Conservation (phyloP, 2,329 filamentous ascomycete genomes). For the Helotiales sp. region DNA sequence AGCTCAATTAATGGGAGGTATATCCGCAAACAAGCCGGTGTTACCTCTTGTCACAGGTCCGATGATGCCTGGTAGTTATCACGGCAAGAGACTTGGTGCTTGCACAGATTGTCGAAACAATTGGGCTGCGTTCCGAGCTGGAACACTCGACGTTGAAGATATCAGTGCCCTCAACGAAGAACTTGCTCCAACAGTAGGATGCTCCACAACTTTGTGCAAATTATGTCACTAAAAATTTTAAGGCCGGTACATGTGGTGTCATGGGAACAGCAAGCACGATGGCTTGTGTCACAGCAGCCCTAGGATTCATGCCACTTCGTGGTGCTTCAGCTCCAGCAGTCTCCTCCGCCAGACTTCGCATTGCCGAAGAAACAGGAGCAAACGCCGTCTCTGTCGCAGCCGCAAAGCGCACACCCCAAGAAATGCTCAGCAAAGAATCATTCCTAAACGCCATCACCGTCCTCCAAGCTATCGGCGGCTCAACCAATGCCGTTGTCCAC, state of each 20-base stretch:
- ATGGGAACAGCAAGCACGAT: constrained; percentile 60
- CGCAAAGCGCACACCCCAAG: constrained; percentile 42
- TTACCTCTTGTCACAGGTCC: constrained; percentile 69
- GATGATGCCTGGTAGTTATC: constrained; percentile 72
- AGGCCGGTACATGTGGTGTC: constrained; percentile 52
- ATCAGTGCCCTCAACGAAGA: constrained; percentile 71
- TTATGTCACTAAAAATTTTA: not conserved
- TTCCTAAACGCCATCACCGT: constrained; percentile 48
- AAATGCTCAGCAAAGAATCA: constrained; percentile 45
- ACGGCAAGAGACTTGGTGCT: constrained; percentile 65
- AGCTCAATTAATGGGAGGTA: constrained; percentile 73
- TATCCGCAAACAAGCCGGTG: constrained; percentile 72
- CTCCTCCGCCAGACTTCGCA: constrained; percentile 44
- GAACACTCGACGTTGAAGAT: constrained; percentile 68
- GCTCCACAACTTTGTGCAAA: not conserved
- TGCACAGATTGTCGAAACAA: constrained; percentile 76
- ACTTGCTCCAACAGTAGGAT: constrained; percentile 65
- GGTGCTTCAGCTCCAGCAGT: constrained; percentile 55
- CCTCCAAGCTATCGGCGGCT: constrained; percentile 45
- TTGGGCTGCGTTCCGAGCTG: constrained; percentile 69
- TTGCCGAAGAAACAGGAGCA: constrained; percentile 54
- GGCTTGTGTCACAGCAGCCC: constrained; percentile 51
- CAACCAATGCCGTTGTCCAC: constrained; percentile 45
- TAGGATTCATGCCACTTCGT: constrained; percentile 53
- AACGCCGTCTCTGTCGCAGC: constrained; percentile 46